These are phyloP conservation scores for Talaromyces sp. DNA, from an alignment of 2,329 filamentous ascomycete species.

Conservation along the genomic window DNA sequence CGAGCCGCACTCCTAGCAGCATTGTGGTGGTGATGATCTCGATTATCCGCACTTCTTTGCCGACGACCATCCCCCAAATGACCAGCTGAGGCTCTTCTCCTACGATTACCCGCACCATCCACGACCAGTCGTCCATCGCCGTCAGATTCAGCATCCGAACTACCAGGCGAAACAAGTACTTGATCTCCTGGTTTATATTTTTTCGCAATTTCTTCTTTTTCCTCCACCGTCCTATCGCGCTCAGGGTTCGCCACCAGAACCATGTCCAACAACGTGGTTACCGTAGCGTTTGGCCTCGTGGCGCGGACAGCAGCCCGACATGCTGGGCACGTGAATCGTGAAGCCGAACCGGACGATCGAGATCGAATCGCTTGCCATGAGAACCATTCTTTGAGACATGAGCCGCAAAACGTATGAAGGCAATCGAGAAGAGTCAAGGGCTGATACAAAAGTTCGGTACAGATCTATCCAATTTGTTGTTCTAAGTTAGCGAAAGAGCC, in stretches of 20 bases:
- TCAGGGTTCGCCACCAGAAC: slow-evolving; percentile 75
- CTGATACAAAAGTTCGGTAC: slow-evolving; percentile 89
- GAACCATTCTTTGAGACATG: slow-evolving; percentile 96
- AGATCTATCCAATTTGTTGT: slow-evolving; percentile 63
- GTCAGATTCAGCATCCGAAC: slow-evolving; percentile 38
- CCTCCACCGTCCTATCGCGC: slow-evolving; percentile 63
- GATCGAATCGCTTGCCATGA: slow-evolving; percentile 64
- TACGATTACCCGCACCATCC: slow-evolving; percentile 51
- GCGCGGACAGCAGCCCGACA: slow-evolving; percentile 83
- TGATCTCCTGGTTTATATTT: slow-evolving; percentile 79
- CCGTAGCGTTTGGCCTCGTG: slow-evolving; percentile 84
- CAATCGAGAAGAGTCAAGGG: slow-evolving; percentile 89
- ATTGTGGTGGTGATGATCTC: slow-evolving; percentile 33
- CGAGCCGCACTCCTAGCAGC: slow-evolving; percentile 21
- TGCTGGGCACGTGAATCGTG: slow-evolving; percentile 81
- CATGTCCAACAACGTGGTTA: slow-evolving; percentile 86
- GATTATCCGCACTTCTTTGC: slow-evolving; percentile 38
- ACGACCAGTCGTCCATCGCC: slow-evolving; percentile 66
- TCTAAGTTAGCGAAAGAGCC: slow-evolving; percentile 10
- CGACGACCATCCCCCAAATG: slow-evolving; percentile 26
- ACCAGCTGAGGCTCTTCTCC: slow-evolving; percentile 28
- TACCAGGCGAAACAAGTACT: slow-evolving; percentile 60
- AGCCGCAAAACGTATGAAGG: slow-evolving; percentile 92
- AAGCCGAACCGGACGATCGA: slow-evolving; percentile 45
- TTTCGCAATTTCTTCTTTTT: slow-evolving; percentile 70